These are phyloP conservation scores for Apiotrichum gamsii DNA, from an alignment of 1,284 basidiomycete species.

Conservation along the genomic window DNA sequence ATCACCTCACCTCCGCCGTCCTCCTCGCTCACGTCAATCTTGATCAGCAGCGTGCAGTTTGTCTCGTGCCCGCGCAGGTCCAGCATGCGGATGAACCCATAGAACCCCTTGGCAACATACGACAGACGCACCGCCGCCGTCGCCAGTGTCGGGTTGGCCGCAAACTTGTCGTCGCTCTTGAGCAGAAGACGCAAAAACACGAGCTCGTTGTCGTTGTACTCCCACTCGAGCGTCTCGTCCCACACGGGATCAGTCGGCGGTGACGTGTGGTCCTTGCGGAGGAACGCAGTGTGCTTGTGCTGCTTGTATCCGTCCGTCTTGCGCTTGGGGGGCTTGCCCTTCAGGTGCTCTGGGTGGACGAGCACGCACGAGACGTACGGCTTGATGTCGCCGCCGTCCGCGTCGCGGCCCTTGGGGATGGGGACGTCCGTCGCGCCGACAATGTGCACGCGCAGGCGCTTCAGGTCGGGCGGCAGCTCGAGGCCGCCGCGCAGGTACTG, in stretches of 20 bases:
- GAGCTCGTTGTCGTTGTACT: slow-evolving; percentile 53
- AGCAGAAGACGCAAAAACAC: slow-evolving; percentile 16
- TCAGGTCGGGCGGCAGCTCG: background rate
- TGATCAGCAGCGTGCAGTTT: slow-evolving; percentile 6
- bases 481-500: slow-evolving; percentile 21
- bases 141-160: slow-evolving; percentile 11
- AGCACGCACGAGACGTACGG: slow-evolving; percentile 17
- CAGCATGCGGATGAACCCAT: slow-evolving; percentile 12
- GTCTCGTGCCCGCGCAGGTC: slow-evolving; percentile 12
- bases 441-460: slow-evolving; percentile 9
- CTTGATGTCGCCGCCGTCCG: slow-evolving; percentile 2
- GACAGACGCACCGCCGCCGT: slow-evolving; percentile 7
- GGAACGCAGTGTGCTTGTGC: no score
- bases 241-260: slow-evolving; percentile 57
- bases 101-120: slow-evolving; percentile 12
- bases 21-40: slow-evolving; percentile 10
- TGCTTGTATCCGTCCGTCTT: slow-evolving; percentile 12
- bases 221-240: slow-evolving; percentile 65
- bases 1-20: no score
- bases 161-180: slow-evolving; percentile 17
- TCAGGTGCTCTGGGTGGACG: slow-evolving; percentile 12
- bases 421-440: slow-evolving; percentile 14
- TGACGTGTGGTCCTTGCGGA: background rate
- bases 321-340: slow-evolving; percentile 13
- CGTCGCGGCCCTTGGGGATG: background rate